Conservation (phyloP, 768 basidiomycete species). For the Sutorius australiensis region DNA sequence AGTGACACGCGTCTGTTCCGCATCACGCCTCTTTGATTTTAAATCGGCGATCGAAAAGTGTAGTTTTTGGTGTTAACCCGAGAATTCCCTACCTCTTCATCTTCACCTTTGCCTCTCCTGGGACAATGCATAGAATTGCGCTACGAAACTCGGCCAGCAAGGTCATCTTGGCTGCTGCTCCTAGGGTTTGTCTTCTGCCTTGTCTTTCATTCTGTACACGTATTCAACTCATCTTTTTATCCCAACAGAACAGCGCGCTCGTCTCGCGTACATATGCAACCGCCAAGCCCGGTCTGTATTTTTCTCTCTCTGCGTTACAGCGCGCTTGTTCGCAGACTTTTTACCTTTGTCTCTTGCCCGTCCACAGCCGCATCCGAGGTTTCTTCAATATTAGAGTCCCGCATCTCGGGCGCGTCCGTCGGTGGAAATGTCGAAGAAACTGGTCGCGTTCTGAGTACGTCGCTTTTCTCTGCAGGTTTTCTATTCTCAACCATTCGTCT, state of each 20-base stretch:
- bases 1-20: conserved; percentile 5
- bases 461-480: neutral
- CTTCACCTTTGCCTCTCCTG: conserved; percentile 41
- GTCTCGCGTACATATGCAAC: conserved; percentile 89
- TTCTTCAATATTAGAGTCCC: conserved; percentile 97
- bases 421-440: conserved; percentile 98
- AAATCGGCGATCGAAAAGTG: conserved; percentile 29
- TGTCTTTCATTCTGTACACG: conserved; percentile 12
- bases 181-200: conserved; percentile 46
- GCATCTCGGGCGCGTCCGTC: conserved; percentile 89
- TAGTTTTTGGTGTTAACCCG: conserved; percentile 33
- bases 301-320: neutral
- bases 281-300: conserved; percentile 86
- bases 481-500: conserved; percentile 7
- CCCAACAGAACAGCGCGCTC: conserved; percentile 40
- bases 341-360: conserved; percentile 7
- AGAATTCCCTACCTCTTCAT: conserved; percentile 41
- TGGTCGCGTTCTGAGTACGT: conserved; percentile 95
- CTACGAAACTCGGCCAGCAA: conserved; percentile 80
- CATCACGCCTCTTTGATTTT: conserved; percentile 15
- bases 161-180: conserved; percentile 63
- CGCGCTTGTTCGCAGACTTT: conserved; percentile 6
- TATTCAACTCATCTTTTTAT: conserved; percentile 8
- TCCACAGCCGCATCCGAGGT: conserved; percentile 93
- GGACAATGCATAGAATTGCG: conserved; percentile 80